phyloP scores from a whole-genome alignment of 208 protist species.

The Herpetomonas samuelpessoai region DNA sequence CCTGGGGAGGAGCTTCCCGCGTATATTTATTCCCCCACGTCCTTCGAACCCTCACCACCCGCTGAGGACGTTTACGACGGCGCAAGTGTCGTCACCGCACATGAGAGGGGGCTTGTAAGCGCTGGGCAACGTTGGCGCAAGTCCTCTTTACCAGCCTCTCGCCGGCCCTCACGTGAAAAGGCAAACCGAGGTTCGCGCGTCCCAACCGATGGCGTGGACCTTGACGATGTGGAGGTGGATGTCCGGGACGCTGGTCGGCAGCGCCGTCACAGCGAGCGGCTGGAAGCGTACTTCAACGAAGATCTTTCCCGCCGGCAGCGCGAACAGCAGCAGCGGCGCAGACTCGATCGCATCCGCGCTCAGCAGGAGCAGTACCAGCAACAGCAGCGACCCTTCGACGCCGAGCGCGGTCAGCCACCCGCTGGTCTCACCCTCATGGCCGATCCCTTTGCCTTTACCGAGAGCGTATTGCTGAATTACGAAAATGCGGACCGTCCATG shows the following conservation, averaged over 20 bases:
- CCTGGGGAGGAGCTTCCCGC: not conserved
- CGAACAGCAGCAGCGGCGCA: not conserved
- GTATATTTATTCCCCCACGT: not conserved
- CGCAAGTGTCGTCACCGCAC: too few species aligned
- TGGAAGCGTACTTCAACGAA: not conserved
- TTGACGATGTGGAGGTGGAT: not conserved
- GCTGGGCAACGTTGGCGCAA: too few species aligned
- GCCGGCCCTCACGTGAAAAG: too few species aligned
- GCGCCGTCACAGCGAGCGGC: not conserved
- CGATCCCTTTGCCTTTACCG: not conserved
- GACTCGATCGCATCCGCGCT: not conserved
- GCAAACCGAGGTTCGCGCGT: too few species aligned
- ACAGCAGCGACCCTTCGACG: too few species aligned
- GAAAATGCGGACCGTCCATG: constrained; percentile 11
- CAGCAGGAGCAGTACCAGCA: not conserved
- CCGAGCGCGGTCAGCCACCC: too few species aligned
- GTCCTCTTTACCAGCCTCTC: too few species aligned
- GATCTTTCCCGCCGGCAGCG: not conserved
- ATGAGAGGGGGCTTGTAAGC: too few species aligned
- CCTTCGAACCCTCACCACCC: too few species aligned
- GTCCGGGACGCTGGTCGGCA: not conserved
- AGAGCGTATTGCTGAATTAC: not conserved
- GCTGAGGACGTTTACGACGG: too few species aligned
- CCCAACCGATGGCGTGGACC: too few species aligned
- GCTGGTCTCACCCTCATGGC: not conserved